These are phyloP conservation scores for Arxiozyma slooffiae DNA, from an alignment of 1,139 yeast species.

Conservation along the genomic window DNA sequence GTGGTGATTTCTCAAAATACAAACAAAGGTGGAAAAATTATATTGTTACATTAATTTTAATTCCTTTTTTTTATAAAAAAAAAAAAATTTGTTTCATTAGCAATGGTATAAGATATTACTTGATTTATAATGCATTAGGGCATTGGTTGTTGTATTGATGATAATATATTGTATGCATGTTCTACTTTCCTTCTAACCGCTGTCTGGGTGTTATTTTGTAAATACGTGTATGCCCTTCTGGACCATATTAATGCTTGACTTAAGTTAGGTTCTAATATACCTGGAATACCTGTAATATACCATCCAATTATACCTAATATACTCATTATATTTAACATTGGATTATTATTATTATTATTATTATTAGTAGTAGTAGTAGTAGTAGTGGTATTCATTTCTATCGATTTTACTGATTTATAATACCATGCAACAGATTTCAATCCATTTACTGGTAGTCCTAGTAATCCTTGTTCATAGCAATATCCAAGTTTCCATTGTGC, in stretches of 20 bases:
- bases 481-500: constrained; percentile 83
- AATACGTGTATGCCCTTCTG: background rate
- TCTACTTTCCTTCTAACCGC: background rate
- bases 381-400: too few relatives aligned
- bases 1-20: background rate
- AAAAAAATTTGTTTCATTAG: too few relatives aligned
- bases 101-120: too few relatives aligned
- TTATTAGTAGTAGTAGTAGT: too few relatives aligned
- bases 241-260: constrained; percentile 20
- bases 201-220: background rate
- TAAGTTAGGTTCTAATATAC: constrained; percentile 55
- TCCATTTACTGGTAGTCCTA: constrained; percentile 57
- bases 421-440: constrained; percentile 84
- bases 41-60: too few relatives aligned
- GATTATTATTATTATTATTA: background rate
- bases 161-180: background rate
- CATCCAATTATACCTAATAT: constrained; percentile 87
- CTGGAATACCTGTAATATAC: constrained; percentile 77
- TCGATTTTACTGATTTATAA: constrained; percentile 52
- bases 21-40: too few relatives aligned
- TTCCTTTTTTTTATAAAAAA: too few relatives aligned
- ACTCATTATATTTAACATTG: constrained; percentile 69
- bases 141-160: background rate
- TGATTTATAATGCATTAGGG: background rate
- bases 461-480: constrained; percentile 78